These are phyloP conservation scores for Adansonia rubrostipa DNA, from an alignment of 441 rosid species.

Conservation along the genomic window DNA sequence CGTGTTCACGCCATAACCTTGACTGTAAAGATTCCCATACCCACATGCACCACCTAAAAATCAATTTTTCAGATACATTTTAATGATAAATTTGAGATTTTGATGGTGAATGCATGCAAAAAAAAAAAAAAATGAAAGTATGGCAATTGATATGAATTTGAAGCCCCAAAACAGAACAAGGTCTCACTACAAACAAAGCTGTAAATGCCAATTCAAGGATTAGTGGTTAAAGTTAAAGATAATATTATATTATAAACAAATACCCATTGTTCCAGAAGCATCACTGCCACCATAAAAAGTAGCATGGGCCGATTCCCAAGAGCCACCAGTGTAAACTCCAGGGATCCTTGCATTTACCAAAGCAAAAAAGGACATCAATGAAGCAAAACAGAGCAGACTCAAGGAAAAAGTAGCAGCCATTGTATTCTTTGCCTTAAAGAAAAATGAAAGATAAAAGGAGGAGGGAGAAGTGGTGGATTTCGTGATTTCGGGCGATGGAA, in stretches of 20 bases:
- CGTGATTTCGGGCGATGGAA: slow-evolving; percentile 33
- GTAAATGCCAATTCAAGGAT: too few relatives aligned
- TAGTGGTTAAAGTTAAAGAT: not conserved
- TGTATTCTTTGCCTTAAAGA: not conserved
- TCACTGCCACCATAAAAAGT: slow-evolving; percentile 90
- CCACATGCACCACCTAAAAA: slow-evolving; percentile 63
- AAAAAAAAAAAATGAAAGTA: too few relatives aligned
- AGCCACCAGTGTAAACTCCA: slow-evolving; percentile 69
- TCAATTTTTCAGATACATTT: not conserved
- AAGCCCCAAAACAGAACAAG: too few relatives aligned
- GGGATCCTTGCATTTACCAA: slow-evolving; percentile 63
- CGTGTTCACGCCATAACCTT: slow-evolving; percentile 68
- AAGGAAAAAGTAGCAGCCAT: slow-evolving; percentile 41
- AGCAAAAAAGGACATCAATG: slow-evolving; percentile 32
- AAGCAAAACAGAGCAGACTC: slow-evolving; percentile 32
- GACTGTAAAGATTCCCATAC: slow-evolving; percentile 71
- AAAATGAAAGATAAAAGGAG: not conserved
- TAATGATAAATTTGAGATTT: not conserved
- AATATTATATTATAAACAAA: not conserved
- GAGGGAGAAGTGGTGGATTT: slow-evolving; percentile 1
- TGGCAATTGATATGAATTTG: too few relatives aligned
- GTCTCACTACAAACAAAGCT: too few relatives aligned
- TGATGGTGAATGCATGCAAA: not conserved
- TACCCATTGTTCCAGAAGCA: slow-evolving; percentile 98
- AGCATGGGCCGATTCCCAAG: slow-evolving; percentile 82